Percentiles rank a stretch among this genome's conserved stretches.
Evolutionary conservation across 371 early-diverging fungal genomes (phyloP).

Genomic region (Mortierella sp.): DNA sequence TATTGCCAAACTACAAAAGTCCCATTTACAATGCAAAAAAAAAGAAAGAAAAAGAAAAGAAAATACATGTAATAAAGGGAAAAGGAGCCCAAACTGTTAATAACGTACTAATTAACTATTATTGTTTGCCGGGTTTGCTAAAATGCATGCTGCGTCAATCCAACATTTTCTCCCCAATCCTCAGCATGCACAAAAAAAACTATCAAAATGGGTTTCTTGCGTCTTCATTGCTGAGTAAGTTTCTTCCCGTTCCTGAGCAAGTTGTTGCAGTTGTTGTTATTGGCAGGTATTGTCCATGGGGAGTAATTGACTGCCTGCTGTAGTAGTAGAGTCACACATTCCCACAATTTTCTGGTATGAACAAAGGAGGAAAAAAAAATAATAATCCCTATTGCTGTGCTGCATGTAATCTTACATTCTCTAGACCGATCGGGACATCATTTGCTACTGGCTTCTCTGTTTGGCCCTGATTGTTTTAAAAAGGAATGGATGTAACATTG

Average conservation of each 20-base stretch:
- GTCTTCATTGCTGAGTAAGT: too few species aligned
- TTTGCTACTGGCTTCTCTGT: constrained; percentile 48
- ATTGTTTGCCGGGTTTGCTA: too few species aligned
- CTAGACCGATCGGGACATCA: constrained; percentile 76
- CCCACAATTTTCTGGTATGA: constrained; percentile 8
- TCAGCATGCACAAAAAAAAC: too few species aligned
- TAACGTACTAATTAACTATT: neutral
- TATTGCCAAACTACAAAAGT: constrained; percentile 85
- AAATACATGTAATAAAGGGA: neutral
- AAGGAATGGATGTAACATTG: neutral
- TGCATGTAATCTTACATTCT: constrained; percentile 80
- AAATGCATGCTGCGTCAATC: too few species aligned
- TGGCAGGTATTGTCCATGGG: neutral
- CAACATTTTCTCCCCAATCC: too few species aligned
- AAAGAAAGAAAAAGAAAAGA: neutral
- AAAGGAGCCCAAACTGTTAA: neutral
- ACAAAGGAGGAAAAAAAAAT: neutral
- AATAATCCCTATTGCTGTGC: neutral
- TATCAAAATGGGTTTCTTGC: too few species aligned
- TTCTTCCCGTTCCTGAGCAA: neutral
- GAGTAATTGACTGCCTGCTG: neutral
- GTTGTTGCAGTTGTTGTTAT: neutral
- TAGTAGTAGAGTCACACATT: neutral
- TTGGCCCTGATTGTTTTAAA: constrained; percentile 21
- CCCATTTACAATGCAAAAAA: constrained; percentile 2